These are phyloP conservation scores for Cyclotella sp. DNA, from an alignment of 108 stramenopile genomes.

Conservation along the genomic window DNA sequence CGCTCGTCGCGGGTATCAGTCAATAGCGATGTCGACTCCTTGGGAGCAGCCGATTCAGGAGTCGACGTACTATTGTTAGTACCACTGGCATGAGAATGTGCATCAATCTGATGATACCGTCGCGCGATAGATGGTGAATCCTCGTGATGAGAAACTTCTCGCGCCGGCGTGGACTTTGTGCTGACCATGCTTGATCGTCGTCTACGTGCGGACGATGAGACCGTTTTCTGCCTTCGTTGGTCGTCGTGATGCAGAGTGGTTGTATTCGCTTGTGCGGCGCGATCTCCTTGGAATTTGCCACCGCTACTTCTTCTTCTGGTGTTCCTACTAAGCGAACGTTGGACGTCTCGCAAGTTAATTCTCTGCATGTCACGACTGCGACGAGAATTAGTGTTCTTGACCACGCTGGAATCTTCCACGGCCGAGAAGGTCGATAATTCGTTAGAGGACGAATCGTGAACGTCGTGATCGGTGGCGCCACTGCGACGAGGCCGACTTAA, in stretches of 20 bases:
- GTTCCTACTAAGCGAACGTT: constrained; percentile 14
- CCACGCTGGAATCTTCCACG: not conserved
- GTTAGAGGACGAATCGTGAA: constrained; percentile 1
- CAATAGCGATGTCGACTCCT: not conserved
- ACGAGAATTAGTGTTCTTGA: not conserved
- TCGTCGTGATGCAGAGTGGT: not conserved
- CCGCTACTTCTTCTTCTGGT: not conserved
- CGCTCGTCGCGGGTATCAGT: not conserved
- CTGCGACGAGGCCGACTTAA: not conserved
- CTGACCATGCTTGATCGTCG: constrained; percentile 1
- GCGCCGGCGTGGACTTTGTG: not conserved
- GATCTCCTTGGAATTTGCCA: not conserved
- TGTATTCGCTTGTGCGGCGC: not conserved
- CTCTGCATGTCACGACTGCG: constrained; percentile 6
- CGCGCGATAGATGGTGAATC: not conserved
- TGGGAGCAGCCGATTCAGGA: not conserved
- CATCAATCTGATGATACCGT: constrained; percentile 8
- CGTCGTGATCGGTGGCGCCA: not conserved
- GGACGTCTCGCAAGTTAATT: constrained; percentile 6
- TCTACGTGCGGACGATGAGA: too few species aligned
- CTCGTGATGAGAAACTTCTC: not conserved
- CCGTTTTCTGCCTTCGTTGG: not conserved
- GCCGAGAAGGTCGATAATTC: not conserved
- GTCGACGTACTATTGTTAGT: not conserved
- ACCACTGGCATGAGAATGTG: not conserved